Conservation (phyloP, 1,139 yeast species). For the Sugiyamaella paludigena region DNA sequence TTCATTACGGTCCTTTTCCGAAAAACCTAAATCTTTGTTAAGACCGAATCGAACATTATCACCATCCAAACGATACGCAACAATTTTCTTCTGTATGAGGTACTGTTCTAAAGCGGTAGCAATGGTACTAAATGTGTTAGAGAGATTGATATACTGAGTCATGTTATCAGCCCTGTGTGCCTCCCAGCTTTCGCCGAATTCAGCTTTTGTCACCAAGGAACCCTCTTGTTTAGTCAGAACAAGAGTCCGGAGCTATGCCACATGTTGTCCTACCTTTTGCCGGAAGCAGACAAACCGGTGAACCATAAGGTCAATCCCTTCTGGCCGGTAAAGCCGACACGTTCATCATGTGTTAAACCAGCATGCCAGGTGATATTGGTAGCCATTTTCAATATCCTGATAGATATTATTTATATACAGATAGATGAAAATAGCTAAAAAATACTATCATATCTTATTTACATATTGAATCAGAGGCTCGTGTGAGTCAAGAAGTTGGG, state of each 20-base stretch:
- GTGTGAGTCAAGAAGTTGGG: slow-evolving; percentile 6
- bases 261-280: slow-evolving; percentile 51
- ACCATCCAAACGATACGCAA: slow-evolving; percentile 88
- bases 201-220: background rate
- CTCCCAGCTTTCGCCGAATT: background rate
- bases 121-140: slow-evolving; percentile 53
- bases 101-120: slow-evolving; percentile 92
- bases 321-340: slow-evolving; percentile 69
- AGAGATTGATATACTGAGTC: background rate
- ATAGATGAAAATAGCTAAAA: background rate
- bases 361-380: slow-evolving; percentile 96
- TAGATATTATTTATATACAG: background rate
- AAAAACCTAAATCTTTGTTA: slow-evolving; percentile 90
- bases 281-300: slow-evolving; percentile 93
- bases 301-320: slow-evolving; percentile 91
- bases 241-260: slow-evolving; percentile 4
- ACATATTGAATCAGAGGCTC: background rate
- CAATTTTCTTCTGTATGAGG: slow-evolving; percentile 57
- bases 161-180: too few species aligned
- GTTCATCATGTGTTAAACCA: slow-evolving; percentile 80
- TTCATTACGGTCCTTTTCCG: slow-evolving; percentile 88
- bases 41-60: slow-evolving; percentile 92
- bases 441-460: background rate
- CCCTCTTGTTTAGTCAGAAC: slow-evolving; percentile 5
- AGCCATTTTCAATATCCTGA: slow-evolving; percentile 56